Evolutionary conservation across 1,284 basidiomycete species (phyloP).

Genomic region (Termitomyces sp.): DNA sequence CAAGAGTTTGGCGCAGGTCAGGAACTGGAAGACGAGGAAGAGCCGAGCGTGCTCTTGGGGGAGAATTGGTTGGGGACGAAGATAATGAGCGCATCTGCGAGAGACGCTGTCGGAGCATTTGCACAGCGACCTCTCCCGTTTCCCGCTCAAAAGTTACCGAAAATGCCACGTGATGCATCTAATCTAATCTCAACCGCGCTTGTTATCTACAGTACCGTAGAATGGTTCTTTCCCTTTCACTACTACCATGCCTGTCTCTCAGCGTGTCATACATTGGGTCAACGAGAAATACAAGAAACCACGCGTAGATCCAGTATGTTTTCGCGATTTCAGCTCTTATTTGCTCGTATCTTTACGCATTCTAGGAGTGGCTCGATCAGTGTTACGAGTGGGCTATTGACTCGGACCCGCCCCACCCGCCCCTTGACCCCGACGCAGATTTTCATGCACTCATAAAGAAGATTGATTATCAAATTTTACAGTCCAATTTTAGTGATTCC

Average conservation of each 20-base stretch:
- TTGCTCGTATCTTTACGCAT: neutral
- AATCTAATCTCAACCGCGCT: slow-evolving; percentile 16
- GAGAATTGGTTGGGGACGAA: neutral
- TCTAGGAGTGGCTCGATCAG: slow-evolving; percentile 66
- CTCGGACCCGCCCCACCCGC: slow-evolving; percentile 31
- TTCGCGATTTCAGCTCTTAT: slow-evolving; percentile 1
- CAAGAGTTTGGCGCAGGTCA: slow-evolving; percentile 69
- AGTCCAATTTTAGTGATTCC: slow-evolving; percentile 65
- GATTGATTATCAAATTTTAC: slow-evolving; percentile 62
- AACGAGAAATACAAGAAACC: slow-evolving; percentile 46
- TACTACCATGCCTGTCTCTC: slow-evolving; percentile 26
- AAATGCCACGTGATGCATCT: slow-evolving; percentile 18
- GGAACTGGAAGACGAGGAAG: slow-evolving; percentile 82
- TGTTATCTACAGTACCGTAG: neutral
- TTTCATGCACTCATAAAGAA: slow-evolving; percentile 40
- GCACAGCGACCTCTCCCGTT: neutral
- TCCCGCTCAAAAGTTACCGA: neutral
- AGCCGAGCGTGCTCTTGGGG: slow-evolving; percentile 7
- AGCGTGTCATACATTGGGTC: slow-evolving; percentile 39
- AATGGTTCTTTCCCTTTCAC: slow-evolving; percentile 11
- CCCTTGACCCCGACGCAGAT: slow-evolving; percentile 38
- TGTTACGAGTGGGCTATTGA: slow-evolving; percentile 61
- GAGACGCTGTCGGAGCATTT: slow-evolving; percentile 16
- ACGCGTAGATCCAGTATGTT: slow-evolving; percentile 47
- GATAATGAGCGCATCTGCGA: slow-evolving; percentile 18